Base-by-base conservation (phyloP, 2,329 filamentous ascomycete species). In the Aspergillus aculeatus region DNA sequence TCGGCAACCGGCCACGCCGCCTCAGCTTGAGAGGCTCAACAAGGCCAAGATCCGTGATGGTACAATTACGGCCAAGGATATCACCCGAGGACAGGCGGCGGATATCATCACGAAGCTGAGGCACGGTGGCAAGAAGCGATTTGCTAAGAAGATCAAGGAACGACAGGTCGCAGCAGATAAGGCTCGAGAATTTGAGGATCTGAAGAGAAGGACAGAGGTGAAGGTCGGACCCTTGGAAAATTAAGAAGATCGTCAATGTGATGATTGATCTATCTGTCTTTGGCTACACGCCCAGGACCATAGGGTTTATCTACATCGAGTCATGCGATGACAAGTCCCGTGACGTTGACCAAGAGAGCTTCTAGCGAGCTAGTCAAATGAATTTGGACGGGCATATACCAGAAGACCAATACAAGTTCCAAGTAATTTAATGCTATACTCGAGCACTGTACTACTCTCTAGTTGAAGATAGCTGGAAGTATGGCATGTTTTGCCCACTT, bases 81-180 rank as follows among this genome's bases (percentile, higher is more conserved):
- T 96, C 59, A 92, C 84, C 14, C 95, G 93, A 70, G 94, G 94
- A 7, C 86, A 86, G 71, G 93, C 92, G 4, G 84, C 84, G 4
- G 93, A 97, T 72, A 93, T 96, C 89, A 96, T 98, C 64, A 96
- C 91, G 7, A 96, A 96, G 75, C 72, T 96, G 62, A 94, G 89
- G 73, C 90, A 95, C 71, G 94, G 94, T 0, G 91, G 90, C 1
- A 81, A 85, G 80, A 74, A 90, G 77, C 63, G 85, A 78, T 78
- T 92, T 84, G 59, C 81, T 83, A 68, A 79, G 77, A 56, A 61
- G 26, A 62, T 59, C 54, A 60, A 62, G 16, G 64, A 64, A 29
- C 50, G 54, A 31, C 31, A 64, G 29, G 60, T 58, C 24, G 59
- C 62, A 29, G 56, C 56, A 19, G 57, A 64, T 19, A 62, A 57